Evolutionary conservation across 2,329 filamentous ascomycete species (phyloP), one percentile per base, ranked within the genome.

Genomic region (Massarina eburnea): DNA sequence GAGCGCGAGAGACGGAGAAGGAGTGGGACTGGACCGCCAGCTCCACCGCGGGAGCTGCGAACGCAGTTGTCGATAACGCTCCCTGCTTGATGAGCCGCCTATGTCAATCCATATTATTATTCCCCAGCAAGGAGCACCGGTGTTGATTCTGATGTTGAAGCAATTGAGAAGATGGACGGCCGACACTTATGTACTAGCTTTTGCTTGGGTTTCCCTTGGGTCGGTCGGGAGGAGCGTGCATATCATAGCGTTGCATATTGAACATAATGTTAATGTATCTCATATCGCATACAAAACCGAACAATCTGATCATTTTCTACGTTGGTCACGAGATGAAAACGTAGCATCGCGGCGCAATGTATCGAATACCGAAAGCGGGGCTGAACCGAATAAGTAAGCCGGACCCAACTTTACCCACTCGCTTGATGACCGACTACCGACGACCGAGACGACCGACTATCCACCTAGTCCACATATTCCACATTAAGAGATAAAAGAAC

Each of bases 1-100:
- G 79, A 86, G 66, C 71, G 83, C 34, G 83, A 85, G 62, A 72
- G 83, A 59, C 73, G 83, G 60, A 75, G 82, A 57, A 75, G 83
- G 43, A 80, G 79, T 45, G 83, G 83, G 3, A 85, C 83, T 8
- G 82, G 82, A 2, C 81, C 76, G 21, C 73, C 75, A 17, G 70
- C 68, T 8, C 71, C 72, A 8, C 66, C 59, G 19, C 42, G 41
- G 34, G 53, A 59, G 29, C 41, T 57, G 45, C 43, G 45, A 22
- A 20, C 50, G 10, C 44, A 48, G 32, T 38, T 57, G 39, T 49
- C 52, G 20, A 48, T 51, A 27, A 46, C 58, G 42, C 36, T 48
- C 14, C 56, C 57, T 43, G 49, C 54, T 35, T 43, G 58, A 39
- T 59, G 46, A 55, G 33, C 8, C 14, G n/a, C 21, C 10, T 21